Base-by-base conservation (phyloP, 306 rosid genomes). In the Canavalia ensiformis region DNA sequence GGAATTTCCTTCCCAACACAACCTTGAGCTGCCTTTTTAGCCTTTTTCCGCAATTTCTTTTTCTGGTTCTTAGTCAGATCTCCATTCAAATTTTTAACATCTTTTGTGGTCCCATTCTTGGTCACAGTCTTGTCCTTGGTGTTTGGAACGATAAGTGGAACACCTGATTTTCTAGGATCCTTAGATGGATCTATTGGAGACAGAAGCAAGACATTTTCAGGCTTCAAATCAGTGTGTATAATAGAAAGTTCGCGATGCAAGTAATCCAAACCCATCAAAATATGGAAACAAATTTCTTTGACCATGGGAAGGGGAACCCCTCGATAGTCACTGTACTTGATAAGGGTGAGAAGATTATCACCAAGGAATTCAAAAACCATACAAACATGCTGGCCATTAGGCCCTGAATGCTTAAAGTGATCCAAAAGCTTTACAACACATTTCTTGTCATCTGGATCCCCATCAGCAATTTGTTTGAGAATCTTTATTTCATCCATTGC, bases 331-430 rank as follows among this genome's bases (percentile, higher is more conserved):
- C 87, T 90, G 45, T 95, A 93, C 87, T 95, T 95, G 54, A 95
- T 91, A 63, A 95, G 90, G n/a, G 97, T 93, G 77, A 95, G 89
- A 47, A 95, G 90, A 83, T 95, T 95, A 83, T 95, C 99, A 39
- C 99, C 99, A 83, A 95, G 88, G 83, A 91, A 95, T 88, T 95
- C 99, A 66, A 95, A 95, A 51, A 93, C 93, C 99, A 95, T 95
- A 78, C 99, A 95, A 54, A 95, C 96, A 85, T 95, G 99, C 76
- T 91, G 91, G 34, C 98, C 99, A 79, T 95, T 93, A 0, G 99
- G 99, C 58, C 99, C 99, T 11, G 93, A 91, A 89, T 93, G 99
- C 90, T 93, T 95, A 79, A 95, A 95, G 85, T 95, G 94, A 83
- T 95, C 99, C 90, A 91, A 82, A 72, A 95, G 98, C 89, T 95